phyloP scores from a whole-genome alignment of 2,329 filamentous ascomycete species.

The Curvularia spicifera region DNA sequence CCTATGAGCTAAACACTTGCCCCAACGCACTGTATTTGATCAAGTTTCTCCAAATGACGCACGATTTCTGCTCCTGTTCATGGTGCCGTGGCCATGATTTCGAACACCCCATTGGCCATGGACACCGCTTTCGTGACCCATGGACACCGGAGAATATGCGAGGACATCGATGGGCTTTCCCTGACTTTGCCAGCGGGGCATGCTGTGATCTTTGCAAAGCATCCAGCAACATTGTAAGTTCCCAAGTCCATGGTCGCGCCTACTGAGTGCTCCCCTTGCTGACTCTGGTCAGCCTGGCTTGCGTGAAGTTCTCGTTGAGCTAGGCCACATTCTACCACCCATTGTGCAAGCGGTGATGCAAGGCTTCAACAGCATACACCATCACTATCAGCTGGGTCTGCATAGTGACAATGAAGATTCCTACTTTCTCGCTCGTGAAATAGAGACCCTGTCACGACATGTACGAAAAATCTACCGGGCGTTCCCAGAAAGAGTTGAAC shows the following conservation, averaged over 20 bases:
- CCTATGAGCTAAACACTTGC: neutral
- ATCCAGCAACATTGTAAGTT: conserved; percentile 14
- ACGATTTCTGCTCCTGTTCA: conserved; percentile 6
- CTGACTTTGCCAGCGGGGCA: conserved; percentile 1
- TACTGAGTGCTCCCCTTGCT: neutral
- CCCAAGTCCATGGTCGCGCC: too few relatives aligned
- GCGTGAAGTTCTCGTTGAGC: conserved; percentile 4
- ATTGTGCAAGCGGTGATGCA: neutral
- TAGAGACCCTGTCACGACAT: conserved; percentile 16
- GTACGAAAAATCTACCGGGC: conserved; percentile 9
- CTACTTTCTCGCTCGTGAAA: conserved; percentile 19
- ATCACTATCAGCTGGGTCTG: conserved; percentile 19
- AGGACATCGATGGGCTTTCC: conserved; percentile 14
- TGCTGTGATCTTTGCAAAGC: conserved; percentile 21
- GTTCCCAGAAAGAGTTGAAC: conserved; percentile 10
- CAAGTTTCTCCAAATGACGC: conserved; percentile 6
- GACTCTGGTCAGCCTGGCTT: conserved; percentile 12
- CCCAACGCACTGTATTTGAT: neutral
- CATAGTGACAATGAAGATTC: conserved; percentile 13
- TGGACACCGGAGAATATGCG: conserved; percentile 1
- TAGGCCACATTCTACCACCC: neutral
- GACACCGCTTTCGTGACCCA: conserved; percentile 6
- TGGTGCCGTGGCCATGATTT: neutral
- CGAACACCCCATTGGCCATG: conserved; percentile 5
- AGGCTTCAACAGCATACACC: conserved; percentile 15